These are phyloP conservation scores for Leptographium radiaticola DNA, from an alignment of 2,329 filamentous ascomycete species.

Conservation along the genomic window DNA sequence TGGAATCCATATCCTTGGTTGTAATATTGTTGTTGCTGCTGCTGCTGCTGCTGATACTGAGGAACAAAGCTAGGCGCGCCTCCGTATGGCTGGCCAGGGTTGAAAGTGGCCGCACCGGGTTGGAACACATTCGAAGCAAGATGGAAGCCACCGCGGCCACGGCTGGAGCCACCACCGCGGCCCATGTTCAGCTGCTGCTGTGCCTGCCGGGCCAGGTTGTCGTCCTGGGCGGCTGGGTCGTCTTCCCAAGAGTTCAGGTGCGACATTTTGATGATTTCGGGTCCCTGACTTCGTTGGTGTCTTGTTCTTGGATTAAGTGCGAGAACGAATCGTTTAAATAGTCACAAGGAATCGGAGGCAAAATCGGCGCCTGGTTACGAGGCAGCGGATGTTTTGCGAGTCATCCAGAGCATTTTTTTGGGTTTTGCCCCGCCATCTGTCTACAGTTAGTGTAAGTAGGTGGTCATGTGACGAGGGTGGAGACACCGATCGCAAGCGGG, in stretches of 20 bases:
- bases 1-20: constrained; percentile 20
- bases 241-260: constrained; percentile 94
- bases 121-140: constrained; percentile 60
- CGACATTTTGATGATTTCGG: constrained; percentile 20
- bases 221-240: constrained; percentile 64
- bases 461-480: neutral
- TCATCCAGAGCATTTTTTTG: neutral
- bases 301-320: neutral
- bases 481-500: neutral
- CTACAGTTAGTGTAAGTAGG: neutral
- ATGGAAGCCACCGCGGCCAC: constrained; percentile 33
- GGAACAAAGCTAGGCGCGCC: constrained; percentile 32
- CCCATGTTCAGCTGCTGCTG: constrained; percentile 66
- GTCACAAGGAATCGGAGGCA: neutral
- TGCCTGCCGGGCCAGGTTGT: constrained; percentile 63
- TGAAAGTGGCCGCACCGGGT: constrained; percentile 55
- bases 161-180: constrained; percentile 8
- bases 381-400: neutral
- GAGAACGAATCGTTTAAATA: neutral
- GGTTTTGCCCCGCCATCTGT: constrained; percentile 9
- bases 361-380: neutral
- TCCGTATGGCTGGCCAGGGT: constrained; percentile 45
- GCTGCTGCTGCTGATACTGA: constrained; percentile 13
- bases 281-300: neutral
- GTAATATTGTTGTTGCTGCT: constrained; percentile 9